phyloP scores from a whole-genome alignment of 768 basidiomycete species.

The Termitomyces sp. region DNA sequence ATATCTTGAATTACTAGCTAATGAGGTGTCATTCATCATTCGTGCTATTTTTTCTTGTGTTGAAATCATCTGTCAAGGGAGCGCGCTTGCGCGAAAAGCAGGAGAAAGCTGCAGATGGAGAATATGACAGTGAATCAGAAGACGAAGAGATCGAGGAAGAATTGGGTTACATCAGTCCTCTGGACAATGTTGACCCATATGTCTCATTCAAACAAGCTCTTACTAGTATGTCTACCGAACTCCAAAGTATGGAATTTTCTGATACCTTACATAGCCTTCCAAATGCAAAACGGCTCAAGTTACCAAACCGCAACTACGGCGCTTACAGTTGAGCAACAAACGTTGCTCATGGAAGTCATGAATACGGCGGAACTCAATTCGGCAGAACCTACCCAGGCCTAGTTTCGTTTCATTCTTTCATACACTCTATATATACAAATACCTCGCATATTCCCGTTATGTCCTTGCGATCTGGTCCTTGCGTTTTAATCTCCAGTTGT shows the following conservation, averaged over 20 bases:
- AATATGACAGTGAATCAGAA: conserved; percentile 41
- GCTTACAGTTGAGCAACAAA: conserved; percentile 71
- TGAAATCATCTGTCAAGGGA: conserved; percentile 37
- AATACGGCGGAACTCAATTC: conserved; percentile 46
- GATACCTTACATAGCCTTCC: conserved; percentile 47
- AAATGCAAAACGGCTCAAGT: conserved; percentile 59
- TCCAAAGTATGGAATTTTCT: background rate
- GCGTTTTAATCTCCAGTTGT: conserved; percentile 4
- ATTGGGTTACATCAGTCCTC: conserved; percentile 77
- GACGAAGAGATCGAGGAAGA: conserved; percentile 71
- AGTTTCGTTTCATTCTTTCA: background rate
- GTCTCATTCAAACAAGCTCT: conserved; percentile 72
- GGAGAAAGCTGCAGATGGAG: conserved; percentile 49
- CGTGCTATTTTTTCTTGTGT: background rate
- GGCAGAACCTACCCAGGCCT: conserved; percentile 2
- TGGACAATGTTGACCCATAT: conserved; percentile 78
- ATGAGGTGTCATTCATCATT: conserved; percentile 45
- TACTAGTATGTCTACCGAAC: conserved; percentile 45
- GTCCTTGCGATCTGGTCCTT: conserved; percentile 8
- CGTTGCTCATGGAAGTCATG: conserved; percentile 83
- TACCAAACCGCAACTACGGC: conserved; percentile 73
- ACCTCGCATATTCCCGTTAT: conserved; percentile 10
- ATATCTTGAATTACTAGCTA: conserved; percentile 81
- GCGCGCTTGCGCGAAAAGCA: conserved; percentile 65
- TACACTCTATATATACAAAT: conserved; percentile 5